Conservation (phyloP, 1,139 yeast genomes). For the Trichomonascaceae sp. region DNA sequence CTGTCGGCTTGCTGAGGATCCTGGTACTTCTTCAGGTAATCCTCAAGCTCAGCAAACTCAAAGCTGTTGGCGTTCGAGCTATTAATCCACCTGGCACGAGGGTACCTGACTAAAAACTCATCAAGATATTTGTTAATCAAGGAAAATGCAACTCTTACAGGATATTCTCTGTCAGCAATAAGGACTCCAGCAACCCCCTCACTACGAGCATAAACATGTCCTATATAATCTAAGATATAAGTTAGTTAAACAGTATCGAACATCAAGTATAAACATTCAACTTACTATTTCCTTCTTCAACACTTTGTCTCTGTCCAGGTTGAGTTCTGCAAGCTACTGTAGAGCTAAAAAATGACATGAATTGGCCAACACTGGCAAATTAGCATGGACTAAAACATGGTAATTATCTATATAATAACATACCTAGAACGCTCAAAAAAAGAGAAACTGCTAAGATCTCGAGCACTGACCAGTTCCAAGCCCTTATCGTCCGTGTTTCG, state of each 20-base stretch:
- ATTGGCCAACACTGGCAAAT: conserved; percentile 44
- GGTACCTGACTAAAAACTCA: conserved; percentile 81
- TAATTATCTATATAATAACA: conserved; percentile 5
- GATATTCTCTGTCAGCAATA: conserved; percentile 91
- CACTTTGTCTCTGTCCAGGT: conserved; percentile 88
- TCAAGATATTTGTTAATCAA: conserved; percentile 84
- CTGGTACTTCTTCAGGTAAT: conserved; percentile 77
- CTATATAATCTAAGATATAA: conserved; percentile 51
- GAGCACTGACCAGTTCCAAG: conserved; percentile 70
- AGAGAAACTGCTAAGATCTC: conserved; percentile 78
- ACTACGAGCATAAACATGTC: conserved; percentile 83
- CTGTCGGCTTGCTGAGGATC: conserved; percentile 97
- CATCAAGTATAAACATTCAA: neutral
- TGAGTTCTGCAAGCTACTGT: conserved; percentile 86
- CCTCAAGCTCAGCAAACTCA: conserved; percentile 56
- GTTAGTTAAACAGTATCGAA: neutral
- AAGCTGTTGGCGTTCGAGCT: conserved; percentile 45
- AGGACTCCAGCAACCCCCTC: conserved; percentile 94
- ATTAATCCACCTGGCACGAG: conserved; percentile 61
- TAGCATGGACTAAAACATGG: neutral
- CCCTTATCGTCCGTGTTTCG: conserved; percentile 57
- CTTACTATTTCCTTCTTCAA: conserved; percentile 69
- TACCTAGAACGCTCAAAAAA: conserved; percentile 62
- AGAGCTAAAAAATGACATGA: conserved; percentile 89
- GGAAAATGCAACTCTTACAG: conserved; percentile 96